phyloP scores from a whole-genome alignment of 2,329 filamentous ascomycete genomes.

The Epicoccum sorghinum region DNA sequence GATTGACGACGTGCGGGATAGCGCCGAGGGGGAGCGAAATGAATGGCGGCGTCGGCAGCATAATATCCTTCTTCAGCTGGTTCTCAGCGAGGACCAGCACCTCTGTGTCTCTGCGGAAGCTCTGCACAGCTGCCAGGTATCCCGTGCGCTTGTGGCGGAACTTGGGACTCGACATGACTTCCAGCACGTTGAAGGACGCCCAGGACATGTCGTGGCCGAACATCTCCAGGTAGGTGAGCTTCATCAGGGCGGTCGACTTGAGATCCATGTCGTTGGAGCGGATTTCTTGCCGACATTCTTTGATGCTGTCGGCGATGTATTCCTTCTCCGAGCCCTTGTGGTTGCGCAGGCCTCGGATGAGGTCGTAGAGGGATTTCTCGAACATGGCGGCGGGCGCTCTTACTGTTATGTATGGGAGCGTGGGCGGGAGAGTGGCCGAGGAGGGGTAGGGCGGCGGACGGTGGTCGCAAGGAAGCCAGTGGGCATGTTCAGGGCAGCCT shows the following conservation, averaged over 20 bases:
- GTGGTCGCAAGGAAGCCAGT: slow-evolving; percentile 30
- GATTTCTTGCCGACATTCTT: slow-evolving; percentile 94
- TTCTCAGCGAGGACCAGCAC: slow-evolving; percentile 98
- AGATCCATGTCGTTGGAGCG: slow-evolving; percentile 94
- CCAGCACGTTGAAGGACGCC: slow-evolving; percentile 97
- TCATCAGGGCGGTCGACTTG: slow-evolving; percentile 94
- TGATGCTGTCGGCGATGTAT: slow-evolving; percentile 90
- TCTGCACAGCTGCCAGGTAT: slow-evolving; percentile 94
- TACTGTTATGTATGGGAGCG: too few relatives aligned
- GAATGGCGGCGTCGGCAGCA: slow-evolving; percentile 72
- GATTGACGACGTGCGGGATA: slow-evolving; percentile 93
- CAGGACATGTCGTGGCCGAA: slow-evolving; percentile 99
- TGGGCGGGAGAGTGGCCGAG: neutral
- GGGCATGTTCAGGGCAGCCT: slow-evolving; percentile 40
- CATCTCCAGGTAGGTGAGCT: slow-evolving; percentile 98
- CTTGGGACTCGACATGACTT: slow-evolving; percentile 97
- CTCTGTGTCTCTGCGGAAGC: slow-evolving; percentile 92
- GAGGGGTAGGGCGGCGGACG: slow-evolving; percentile 21
- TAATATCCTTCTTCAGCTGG: slow-evolving; percentile 91
- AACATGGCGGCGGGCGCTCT: slow-evolving; percentile 69
- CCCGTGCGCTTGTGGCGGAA: slow-evolving; percentile 95
- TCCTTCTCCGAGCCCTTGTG: slow-evolving; percentile 95
- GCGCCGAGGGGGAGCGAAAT: slow-evolving; percentile 87
- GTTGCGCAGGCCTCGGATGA: slow-evolving; percentile 93
- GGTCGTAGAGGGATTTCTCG: slow-evolving; percentile 98